Percentiles rank a stretch among this genome's conserved stretches.
phyloP scores from a whole-genome alignment of 2,329 filamentous ascomycete species.

The Sclerotinia borealis region DNA sequence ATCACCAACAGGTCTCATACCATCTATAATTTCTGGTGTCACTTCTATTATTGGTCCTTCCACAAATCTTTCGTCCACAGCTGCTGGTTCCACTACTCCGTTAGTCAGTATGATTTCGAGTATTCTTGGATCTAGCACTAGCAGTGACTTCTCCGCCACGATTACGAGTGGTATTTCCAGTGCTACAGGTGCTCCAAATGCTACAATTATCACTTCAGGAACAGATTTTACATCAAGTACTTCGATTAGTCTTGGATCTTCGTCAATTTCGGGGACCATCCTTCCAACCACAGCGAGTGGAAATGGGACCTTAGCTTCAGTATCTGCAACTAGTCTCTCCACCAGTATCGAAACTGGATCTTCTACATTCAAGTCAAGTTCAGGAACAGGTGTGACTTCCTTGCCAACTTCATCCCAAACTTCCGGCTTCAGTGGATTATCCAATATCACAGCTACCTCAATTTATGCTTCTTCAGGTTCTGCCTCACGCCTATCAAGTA shows the following conservation, averaged over 20 bases:
- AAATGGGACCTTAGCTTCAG: not conserved
- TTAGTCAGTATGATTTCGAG: constrained; percentile 16
- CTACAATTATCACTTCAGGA: not conserved
- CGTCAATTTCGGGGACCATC: not conserved
- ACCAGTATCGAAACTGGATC: not conserved
- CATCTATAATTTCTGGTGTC: not conserved
- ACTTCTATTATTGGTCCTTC: constrained; percentile 1
- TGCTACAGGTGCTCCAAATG: constrained; percentile 3
- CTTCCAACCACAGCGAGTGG: constrained; percentile 6
- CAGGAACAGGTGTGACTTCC: constrained; percentile 5
- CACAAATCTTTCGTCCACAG: not conserved
- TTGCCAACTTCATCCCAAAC: not conserved
- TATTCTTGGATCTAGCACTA: constrained; percentile 9
- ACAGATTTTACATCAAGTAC: constrained; percentile 1
- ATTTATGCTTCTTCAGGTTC: not conserved
- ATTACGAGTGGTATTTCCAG: not conserved
- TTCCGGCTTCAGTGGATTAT: not conserved
- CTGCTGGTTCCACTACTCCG: not conserved
- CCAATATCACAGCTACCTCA: not conserved
- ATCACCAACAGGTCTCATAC: not conserved
- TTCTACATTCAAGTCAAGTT: not conserved
- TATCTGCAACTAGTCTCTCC: not conserved
- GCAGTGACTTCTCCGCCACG: not conserved
- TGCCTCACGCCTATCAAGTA: not conserved
- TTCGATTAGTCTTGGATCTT: constrained; percentile 6